These are phyloP conservation scores for Salix koriyanagi DNA, from an alignment of 345 rosid species.

Conservation along the genomic window DNA sequence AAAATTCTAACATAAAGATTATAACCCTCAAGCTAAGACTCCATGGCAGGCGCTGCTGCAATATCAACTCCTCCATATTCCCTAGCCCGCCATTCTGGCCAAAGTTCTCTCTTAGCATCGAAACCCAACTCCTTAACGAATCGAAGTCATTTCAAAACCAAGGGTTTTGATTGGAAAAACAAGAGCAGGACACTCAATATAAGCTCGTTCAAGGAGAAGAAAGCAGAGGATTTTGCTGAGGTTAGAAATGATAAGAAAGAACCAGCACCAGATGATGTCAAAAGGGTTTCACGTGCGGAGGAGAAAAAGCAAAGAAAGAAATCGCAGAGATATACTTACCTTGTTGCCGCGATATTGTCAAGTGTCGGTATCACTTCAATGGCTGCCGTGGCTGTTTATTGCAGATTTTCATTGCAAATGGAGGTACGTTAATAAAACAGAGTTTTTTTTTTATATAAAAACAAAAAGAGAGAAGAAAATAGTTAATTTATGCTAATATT, in stretches of 20 bases:
- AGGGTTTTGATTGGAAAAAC: not conserved
- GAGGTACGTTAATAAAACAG: conserved; percentile 40
- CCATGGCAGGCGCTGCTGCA: not conserved
- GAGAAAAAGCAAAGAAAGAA: conserved; percentile 60
- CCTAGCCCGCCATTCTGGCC: not conserved
- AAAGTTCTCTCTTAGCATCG: not conserved
- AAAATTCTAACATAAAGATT: not conserved
- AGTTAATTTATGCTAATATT: not conserved
- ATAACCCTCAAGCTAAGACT: not conserved
- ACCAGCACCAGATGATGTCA: not conserved
- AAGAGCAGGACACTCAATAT: not conserved
- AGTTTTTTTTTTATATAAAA: too few species aligned
- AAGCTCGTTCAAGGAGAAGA: conserved; percentile 13
- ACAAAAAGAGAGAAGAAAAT: too few species aligned
- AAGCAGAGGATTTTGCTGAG: not conserved
- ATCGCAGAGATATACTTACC: conserved; percentile 74
- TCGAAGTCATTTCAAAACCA: not conserved
- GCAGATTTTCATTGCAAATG: conserved; percentile 84
- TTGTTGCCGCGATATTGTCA: conserved; percentile 84
- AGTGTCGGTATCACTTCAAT: conserved; percentile 79
- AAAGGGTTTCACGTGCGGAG: conserved; percentile 26
- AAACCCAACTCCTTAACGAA: conserved; percentile 1
- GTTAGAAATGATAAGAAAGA: not conserved
- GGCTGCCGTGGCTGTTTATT: conserved; percentile 80
- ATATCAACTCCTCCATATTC: conserved; percentile 13